Conservation (phyloP, 495 filamentous ascomycete species). For the Aspergillus leporis region DNA sequence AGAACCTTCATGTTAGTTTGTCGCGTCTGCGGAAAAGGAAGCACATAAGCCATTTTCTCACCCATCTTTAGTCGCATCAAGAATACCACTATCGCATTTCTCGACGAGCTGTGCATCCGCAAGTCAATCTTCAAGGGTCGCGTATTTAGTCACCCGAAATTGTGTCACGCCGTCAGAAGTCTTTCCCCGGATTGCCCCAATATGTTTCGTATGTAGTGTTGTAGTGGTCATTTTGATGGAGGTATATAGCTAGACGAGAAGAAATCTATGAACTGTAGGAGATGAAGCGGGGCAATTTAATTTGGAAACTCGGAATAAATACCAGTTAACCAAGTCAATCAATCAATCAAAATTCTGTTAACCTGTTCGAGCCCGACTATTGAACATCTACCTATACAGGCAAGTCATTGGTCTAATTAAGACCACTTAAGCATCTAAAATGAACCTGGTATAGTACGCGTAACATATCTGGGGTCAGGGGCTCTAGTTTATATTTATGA, state of each 20-base stretch:
- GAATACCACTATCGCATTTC: constrained; percentile 16
- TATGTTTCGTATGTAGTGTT: constrained; percentile 14
- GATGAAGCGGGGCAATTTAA: neutral
- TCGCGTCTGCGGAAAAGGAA: neutral
- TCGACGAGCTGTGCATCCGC: constrained; percentile 32
- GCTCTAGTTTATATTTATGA: too few species aligned
- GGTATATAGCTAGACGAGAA: neutral
- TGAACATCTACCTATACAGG: too few species aligned
- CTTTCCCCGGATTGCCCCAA: constrained; percentile 29
- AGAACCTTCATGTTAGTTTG: neutral
- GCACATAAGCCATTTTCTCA: constrained; percentile 5
- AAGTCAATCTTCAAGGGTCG: constrained; percentile 31
- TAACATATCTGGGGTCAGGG: too few species aligned
- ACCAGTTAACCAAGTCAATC: too few species aligned
- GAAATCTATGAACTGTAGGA: neutral
- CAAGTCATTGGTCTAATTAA: too few species aligned
- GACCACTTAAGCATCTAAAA: too few species aligned
- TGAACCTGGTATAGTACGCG: too few species aligned
- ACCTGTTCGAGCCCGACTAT: too few species aligned
- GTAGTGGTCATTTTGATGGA: constrained; percentile 14
- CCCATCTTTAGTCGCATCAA: constrained; percentile 34
- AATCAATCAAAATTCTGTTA: too few species aligned
- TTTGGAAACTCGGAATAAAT: too few species aligned
- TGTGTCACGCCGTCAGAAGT: constrained; percentile 26
- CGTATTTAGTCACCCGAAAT: constrained; percentile 37